Evolutionary conservation across 352 stramenopile genomes (phyloP).

Genomic region (Phytopythium helicoides): DNA sequence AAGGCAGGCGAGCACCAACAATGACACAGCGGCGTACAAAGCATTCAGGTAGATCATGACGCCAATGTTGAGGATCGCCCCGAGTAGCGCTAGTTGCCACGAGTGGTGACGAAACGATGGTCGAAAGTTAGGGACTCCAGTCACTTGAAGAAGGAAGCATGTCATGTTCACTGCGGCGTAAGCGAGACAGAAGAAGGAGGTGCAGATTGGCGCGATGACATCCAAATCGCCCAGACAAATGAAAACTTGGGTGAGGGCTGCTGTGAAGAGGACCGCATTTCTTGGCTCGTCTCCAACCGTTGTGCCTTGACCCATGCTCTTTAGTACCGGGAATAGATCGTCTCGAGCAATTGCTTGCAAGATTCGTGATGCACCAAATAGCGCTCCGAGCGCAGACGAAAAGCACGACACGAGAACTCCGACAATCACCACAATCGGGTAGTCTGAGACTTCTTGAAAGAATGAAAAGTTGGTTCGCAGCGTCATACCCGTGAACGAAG

Average conservation of each 20-base stretch:
- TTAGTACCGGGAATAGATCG: constrained; percentile 50
- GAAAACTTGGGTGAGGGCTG: constrained; percentile 52
- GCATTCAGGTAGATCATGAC: constrained; percentile 82
- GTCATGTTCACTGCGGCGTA: constrained; percentile 77
- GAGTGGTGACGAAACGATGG: constrained; percentile 70
- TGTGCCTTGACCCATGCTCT: constrained; percentile 48
- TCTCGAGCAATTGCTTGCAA: constrained; percentile 78
- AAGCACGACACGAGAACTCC: constrained; percentile 72
- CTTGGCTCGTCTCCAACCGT: constrained; percentile 65
- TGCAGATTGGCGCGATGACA: constrained; percentile 76
- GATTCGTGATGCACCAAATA: constrained; percentile 74
- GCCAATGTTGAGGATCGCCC: constrained; percentile 52
- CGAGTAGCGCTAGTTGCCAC: constrained; percentile 61
- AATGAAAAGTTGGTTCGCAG: constrained; percentile 75
- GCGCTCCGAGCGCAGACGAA: constrained; percentile 54
- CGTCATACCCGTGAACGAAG: constrained; percentile 47
- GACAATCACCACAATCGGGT: constrained; percentile 52
- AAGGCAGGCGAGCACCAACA: constrained; percentile 48
- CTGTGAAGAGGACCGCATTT: constrained; percentile 67
- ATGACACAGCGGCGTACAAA: constrained; percentile 48
- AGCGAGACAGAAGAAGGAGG: constrained; percentile 78
- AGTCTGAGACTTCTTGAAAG: constrained; percentile 64
- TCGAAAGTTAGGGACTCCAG: constrained; percentile 77
- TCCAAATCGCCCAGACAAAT: constrained; percentile 77
- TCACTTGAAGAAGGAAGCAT: constrained; percentile 71